A percentile compares a stretch with the other conserved stretches of the same genome.
Conservation (phyloP, 768 basidiomycete species). For the Suillus plorans region DNA sequence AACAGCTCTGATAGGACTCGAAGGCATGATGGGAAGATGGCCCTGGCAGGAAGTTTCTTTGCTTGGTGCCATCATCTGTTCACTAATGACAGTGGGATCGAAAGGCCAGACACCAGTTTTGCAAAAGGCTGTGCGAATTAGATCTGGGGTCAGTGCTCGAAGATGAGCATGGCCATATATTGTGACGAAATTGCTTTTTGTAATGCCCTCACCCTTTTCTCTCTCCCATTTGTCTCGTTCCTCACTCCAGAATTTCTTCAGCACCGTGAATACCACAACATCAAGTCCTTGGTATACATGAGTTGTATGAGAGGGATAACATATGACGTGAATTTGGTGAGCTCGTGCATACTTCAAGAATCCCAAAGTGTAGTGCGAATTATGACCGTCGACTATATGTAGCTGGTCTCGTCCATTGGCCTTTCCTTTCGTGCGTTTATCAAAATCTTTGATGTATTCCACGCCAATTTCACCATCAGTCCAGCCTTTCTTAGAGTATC, state of each 20-base stretch:
- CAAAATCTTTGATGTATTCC: constrained; percentile 29
- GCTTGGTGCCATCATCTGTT: too few relatives aligned
- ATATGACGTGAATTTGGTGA: constrained; percentile 7
- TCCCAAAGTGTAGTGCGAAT: constrained; percentile 7
- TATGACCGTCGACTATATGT: constrained; percentile 8
- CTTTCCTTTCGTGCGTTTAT: constrained; percentile 32
- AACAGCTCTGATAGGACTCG: too few relatives aligned
- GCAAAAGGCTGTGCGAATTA: too few relatives aligned
- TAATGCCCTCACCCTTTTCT: constrained; percentile 20
- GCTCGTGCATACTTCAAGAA: constrained; percentile 8
- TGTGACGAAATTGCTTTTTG: constrained; percentile 38
- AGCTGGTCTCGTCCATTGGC: constrained; percentile 20
- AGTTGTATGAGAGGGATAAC: constrained; percentile 35
- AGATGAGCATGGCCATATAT: constrained; percentile 17
- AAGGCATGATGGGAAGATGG: too few relatives aligned
- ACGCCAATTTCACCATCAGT: constrained; percentile 27
- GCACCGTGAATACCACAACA: constrained; percentile 31
- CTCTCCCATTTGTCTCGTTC: constrained; percentile 22
- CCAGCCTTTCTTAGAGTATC: constrained; percentile 21
- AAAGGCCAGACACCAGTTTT: too few relatives aligned
- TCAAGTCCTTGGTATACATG: constrained; percentile 46
- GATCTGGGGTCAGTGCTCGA: too few relatives aligned
- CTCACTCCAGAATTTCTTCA: constrained; percentile 31
- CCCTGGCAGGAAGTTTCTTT: too few relatives aligned
- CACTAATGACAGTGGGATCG: too few relatives aligned